Evolutionary conservation across 495 filamentous ascomycete species (phyloP), one percentile per base, ranked within the genome.

Genomic region (Choiromyces venosus): DNA sequence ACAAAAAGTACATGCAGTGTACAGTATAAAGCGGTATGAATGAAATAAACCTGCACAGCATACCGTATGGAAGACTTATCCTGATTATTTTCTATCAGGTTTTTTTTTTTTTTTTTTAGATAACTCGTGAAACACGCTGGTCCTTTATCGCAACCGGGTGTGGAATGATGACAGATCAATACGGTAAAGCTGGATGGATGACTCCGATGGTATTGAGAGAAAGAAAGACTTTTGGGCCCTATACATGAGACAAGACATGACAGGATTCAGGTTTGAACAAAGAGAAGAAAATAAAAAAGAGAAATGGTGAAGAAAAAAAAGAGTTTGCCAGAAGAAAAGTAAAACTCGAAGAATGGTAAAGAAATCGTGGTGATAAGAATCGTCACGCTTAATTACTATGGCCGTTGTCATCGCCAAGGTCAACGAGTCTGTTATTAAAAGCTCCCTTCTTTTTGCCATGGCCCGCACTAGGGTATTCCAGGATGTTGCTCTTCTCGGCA

Each of bases 381-480:
- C 46, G n/a, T 25, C 29, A 5, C 25, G 52, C 35, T 75, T 61
- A 67, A 37, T 66, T 37, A 42, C 67, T 70, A 6, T 68, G 35
- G 33, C 38, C 66, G 7, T 37, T 67, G 16, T 67, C 36, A 1
- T 39, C 37, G 14, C 21, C 42, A 9, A 33, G 6, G 25, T 69
- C 44, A 67, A 76, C 42, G 35, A 70, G 67, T 40, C 72, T 75
- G 42, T 68, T 39, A n/a, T 76, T 70, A 42, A 56, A 70, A 9
- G 72, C 72, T 64, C 72, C 69, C 12, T 61, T 44, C 4, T 65
- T 66, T 33, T 44, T 68, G 2, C 64, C 71, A 0, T 21, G 38
- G 19, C 68, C 65, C 16, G 65, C n/a, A n/a, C 39, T 65, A n/a
- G 19, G 35, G 12, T 74, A 37, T 6, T 75, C 74, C 12, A 38